phyloP scores from a whole-genome alignment of 441 rosid species.

The Euphorbia schlechtendalii region DNA sequence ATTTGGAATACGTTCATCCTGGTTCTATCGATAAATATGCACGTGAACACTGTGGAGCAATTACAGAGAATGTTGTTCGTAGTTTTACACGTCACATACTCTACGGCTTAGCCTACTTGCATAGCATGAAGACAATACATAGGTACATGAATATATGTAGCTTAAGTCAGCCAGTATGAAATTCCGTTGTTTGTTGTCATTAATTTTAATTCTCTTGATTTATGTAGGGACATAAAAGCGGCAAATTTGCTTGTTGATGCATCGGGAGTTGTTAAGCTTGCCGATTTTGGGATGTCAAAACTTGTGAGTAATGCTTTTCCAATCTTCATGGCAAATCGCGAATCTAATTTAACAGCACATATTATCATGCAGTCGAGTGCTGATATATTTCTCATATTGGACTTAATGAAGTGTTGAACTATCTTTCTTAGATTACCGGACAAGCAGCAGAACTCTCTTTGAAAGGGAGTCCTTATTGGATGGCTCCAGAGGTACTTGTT shows the following conservation, averaged over 20 bases:
- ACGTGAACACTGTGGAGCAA: constrained; percentile 73
- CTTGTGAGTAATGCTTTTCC: constrained; percentile 31
- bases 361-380: not conserved
- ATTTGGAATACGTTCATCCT: constrained; percentile 85
- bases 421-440: constrained; percentile 22
- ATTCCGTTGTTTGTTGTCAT: not conserved
- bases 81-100: constrained; percentile 91
- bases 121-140: constrained; percentile 78
- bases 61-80: constrained; percentile 86
- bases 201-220: not conserved
- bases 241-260: constrained; percentile 70
- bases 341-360: too few relatives aligned
- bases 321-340: not conserved
- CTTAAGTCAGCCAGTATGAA: not conserved
- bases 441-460: constrained; percentile 39
- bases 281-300: constrained; percentile 70
- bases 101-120: constrained; percentile 81
- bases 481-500: constrained; percentile 62
- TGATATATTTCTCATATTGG: not conserved
- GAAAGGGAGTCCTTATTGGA: constrained; percentile 68
- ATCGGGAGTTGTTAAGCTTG: constrained; percentile 51
- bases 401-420: not conserved
- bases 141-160: constrained; percentile 35
- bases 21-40: constrained; percentile 83
- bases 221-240: constrained; percentile 68